Base-by-base conservation (phyloP, 331 rosid species). In the Malus hybrid region DNA sequence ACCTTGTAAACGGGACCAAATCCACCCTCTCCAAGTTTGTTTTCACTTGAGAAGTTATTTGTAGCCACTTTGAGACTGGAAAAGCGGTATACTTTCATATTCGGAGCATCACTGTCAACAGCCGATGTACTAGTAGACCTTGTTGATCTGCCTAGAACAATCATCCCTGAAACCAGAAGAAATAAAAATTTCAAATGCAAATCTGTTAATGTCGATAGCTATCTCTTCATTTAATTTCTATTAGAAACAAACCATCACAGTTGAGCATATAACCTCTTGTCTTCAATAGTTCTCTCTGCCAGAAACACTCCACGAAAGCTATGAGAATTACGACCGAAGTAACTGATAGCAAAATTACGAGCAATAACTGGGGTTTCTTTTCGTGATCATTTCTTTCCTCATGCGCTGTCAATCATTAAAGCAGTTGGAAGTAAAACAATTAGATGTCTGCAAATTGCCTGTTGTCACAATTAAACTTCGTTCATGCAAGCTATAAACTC, bases 21-120 rank as follows among this genome's bases (percentile, higher is more conserved):
- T 14, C 93, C 91, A 15, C 93, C 96, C 84, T 88, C 80, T 74
- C 96, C 96, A 66, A 90, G 81, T 81, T 78, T 83, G 39, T 81
- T 78, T 26, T 74, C 84, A 58, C 52, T 74, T 9, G 93, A 88
- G 77, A 88, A 90, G 78, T 83, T 83, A 66, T 77, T 53, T 28
- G 96, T 88, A 32, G 88, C 90, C n/a, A 57, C 72, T 78, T 77
- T 82, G 71, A 90, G 75, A 57, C 70, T 74, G 58, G 81, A 64
- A 77, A 84, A 86, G 68, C 80, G 70, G 70, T 84, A 85, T n/a
- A 60, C 86, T 75, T 62, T 74, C 58, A 78, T 65, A 71, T 76
- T 80, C 44, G 87, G 81, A 74, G 30, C 77, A 57, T 68, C 80
- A 20, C 22, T 74, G 12, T 77, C 81, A 15, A 77, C 28, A 34